Base-by-base conservation (phyloP, 2,329 filamentous ascomycete genomes). In the Emericellopsis atlantica region DNA sequence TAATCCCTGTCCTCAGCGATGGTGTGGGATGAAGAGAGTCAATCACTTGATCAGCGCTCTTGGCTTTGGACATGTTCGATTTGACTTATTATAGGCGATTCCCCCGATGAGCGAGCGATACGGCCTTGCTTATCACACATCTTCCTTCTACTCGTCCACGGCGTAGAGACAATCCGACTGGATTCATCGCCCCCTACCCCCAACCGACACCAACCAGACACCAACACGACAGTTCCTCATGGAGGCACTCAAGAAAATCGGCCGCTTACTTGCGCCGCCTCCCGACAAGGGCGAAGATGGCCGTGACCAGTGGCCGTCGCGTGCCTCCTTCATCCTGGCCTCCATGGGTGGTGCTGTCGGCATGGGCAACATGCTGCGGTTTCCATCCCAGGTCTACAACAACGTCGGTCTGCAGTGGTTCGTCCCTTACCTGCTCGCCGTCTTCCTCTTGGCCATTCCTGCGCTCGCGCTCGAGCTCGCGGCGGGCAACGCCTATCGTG, bases 401-500 rank as follows among this genome's bases (percentile, higher is more conserved):
- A 74, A 74, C 47, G 62, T 71, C 37, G 71, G 71, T 8, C 55
- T 73, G 0, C 72, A 74, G 44, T 75, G 68, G 66, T 75, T 74
- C 48, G 66, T 74, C 15, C 71, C 70, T 0, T 74, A 74, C 43
- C 45, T 71, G 8, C 52, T 74, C 6, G 67, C 70, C 0, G 58
- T 74, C 4, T 64, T 69, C 40, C 50, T 69, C 7, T 58, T 76
- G 32, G 71, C 70, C 10, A 73, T 75, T n/a, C 72, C 71, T 0
- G 60, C 66, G 0, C 58, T 75, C 7, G 61, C 71, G 5, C 61
- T 75, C 21, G 69, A 76, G 45, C 70, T 74, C 38, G 80, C 80
- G 26, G 83, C 83, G 29, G 84, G 84, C 38, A 81, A 74, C 43
- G 69, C 69, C 1, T 73, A 74, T 45, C 67, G 70, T 4, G 68